phyloP scores from a whole-genome alignment of 73 alveolate genomes.

The Tetrahymena malaccensis region DNA sequence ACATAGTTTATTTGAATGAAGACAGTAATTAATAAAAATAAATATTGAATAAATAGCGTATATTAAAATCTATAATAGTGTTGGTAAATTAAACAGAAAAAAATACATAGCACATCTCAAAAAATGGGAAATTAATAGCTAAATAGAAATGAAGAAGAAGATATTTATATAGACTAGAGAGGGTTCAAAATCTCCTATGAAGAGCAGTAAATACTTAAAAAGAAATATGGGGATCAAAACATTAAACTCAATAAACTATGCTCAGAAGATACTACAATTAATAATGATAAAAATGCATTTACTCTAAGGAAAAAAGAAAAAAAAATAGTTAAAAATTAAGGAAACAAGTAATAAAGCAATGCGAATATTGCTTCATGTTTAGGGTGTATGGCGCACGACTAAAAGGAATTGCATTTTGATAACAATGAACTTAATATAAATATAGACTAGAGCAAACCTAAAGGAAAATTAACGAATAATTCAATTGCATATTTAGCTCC shows the following conservation, averaged over 20 bases:
- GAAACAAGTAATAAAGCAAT: conserved; percentile 8
- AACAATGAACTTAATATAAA: conserved; percentile 11
- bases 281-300: background rate
- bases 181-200: background rate
- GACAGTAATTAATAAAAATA: background rate
- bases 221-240: background rate
- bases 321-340: background rate
- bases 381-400: conserved; percentile 37
- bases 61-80: background rate
- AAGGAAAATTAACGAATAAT: conserved; percentile 54
- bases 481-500: conserved; percentile 58
- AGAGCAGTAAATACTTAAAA: background rate
- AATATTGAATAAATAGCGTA: background rate
- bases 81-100: background rate
- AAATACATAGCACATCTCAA: background rate
- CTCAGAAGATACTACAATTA: background rate
- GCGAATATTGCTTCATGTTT: conserved; percentile 20
- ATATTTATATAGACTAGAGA: background rate
- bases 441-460: conserved; percentile 6
- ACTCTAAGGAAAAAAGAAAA: background rate
- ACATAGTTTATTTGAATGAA: background rate
- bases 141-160: background rate
- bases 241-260: background rate
- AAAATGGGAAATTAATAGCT: background rate
- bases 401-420: conserved; percentile 29